Conservation (phyloP, 2,329 filamentous ascomycete species). For the Chalaropsis thielavioides region DNA sequence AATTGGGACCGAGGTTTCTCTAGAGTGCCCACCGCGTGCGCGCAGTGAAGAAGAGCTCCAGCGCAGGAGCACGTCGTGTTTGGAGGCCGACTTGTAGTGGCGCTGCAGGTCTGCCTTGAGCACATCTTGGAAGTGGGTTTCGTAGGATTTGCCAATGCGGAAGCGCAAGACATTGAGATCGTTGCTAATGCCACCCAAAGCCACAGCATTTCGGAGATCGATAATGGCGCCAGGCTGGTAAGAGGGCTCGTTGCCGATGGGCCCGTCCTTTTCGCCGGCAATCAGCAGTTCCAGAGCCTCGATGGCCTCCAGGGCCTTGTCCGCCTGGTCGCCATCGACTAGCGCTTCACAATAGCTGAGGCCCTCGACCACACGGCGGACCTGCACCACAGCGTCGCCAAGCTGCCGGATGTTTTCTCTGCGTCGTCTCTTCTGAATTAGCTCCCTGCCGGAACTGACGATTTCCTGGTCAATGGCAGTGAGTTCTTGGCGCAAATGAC, state of each 20-base stretch:
- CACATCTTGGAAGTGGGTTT: conserved; percentile 61
- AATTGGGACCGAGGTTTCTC: conserved; percentile 33
- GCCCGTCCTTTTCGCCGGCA: conserved; percentile 46
- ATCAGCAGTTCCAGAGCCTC: conserved; percentile 68
- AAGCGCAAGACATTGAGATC: conserved; percentile 64
- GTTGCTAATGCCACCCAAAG: conserved; percentile 42
- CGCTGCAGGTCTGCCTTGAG: conserved; percentile 64
- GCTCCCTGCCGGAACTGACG: conserved; percentile 67
- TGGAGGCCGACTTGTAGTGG: conserved; percentile 63
- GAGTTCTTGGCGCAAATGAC: conserved; percentile 63
- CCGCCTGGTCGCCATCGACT: conserved; percentile 71
- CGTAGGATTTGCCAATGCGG: conserved; percentile 76
- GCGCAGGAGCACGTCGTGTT: conserved; percentile 60
- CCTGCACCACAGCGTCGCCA: conserved; percentile 67
- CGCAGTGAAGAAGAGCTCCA: conserved; percentile 70
- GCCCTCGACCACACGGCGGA: conserved; percentile 62
- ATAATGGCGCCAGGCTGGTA: conserved; percentile 33
- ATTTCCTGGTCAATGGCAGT: conserved; percentile 73
- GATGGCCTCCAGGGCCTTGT: conserved; percentile 63
- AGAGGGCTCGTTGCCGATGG: conserved; percentile 34
- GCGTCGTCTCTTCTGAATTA: conserved; percentile 68
- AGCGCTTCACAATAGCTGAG: conserved; percentile 64
- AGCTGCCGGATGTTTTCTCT: conserved; percentile 75
- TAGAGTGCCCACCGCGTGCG: conserved; percentile 49
- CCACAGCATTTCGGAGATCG: conserved; percentile 10